Base-by-base conservation (phyloP, 2,329 filamentous ascomycete genomes). In the Colletotrichum neosansevieriae region DNA sequence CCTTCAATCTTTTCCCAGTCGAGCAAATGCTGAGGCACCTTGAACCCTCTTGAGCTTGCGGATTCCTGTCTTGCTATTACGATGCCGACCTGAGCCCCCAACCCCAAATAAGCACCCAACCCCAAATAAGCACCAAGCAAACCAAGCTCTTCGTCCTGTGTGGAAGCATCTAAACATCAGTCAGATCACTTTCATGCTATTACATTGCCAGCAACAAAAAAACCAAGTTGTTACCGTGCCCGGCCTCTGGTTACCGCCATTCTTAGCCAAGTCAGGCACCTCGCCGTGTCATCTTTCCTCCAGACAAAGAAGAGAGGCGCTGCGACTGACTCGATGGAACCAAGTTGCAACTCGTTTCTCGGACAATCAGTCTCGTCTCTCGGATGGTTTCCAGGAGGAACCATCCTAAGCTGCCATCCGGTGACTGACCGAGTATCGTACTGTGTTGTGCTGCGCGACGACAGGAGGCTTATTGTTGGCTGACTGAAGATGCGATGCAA, bases 261-360 rank as follows among this genome's bases (percentile, higher is more conserved):
- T 59, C 49, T 69, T 40, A 49, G 66, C 49, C 66, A 69, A 69
- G 56, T 60, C 66, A 65, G 66, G 54, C 24, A 69, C 61, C 40
- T 65, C 54, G 65, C 56, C 32, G 34, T 69, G 66, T 63, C 66
- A 69, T 49, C 21, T 32, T 21, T 51, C 29, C 53, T 56, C 44
- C 54, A 44, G 50, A 69, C 66, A 69, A 69, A 69, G 65, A 54
- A 49, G 51, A 45, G 61, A 69, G 66, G 61, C 54, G 49, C 47
- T 32, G 34, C 11, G 54, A 69, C 66, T 69, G 66, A 69, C 66
- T 69, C 66, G 54, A 66, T 58, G 63, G 54, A 58, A 66, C 66
- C 54, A 69, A 59, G 29, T 57, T 56, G 62, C 36, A 54, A 66
- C 66, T 49, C 61, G 49, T 57, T 40, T 36, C 66, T 69, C 34